These are phyloP conservation scores for Hibiscus mutabilis DNA, from an alignment of 345 rosid genomes.

Conservation along the genomic window DNA sequence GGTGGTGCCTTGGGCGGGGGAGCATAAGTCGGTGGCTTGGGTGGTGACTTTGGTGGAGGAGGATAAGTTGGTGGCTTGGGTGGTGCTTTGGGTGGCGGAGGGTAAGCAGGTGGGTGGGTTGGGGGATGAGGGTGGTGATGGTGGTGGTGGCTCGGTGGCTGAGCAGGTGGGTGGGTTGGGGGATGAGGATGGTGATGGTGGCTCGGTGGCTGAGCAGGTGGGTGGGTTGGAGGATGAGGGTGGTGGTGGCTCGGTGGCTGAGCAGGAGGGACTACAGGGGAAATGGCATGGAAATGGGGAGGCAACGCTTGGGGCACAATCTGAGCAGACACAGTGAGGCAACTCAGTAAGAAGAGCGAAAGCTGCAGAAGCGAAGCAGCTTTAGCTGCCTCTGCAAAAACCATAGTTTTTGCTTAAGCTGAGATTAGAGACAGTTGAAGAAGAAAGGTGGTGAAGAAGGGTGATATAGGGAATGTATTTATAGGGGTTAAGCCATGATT, in stretches of 20 bases:
- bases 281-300: slow-evolving; percentile 19
- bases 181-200: background rate
- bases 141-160: background rate
- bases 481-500: slow-evolving; percentile 28
- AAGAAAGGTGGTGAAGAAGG: background rate
- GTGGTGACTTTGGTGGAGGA: background rate
- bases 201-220: slow-evolving; percentile 23
- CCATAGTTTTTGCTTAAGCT: slow-evolving; percentile 22
- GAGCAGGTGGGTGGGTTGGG: too few relatives aligned
- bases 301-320: slow-evolving; percentile 18
- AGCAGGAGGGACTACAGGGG: slow-evolving; percentile 23
- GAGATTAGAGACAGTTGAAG: background rate
- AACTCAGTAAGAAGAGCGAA: slow-evolving; percentile 28
- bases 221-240: slow-evolving; percentile 14
- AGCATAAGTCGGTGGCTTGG: slow-evolving; percentile 11
- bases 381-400: slow-evolving; percentile 21
- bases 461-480: slow-evolving; percentile 10
- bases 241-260: slow-evolving; percentile 22
- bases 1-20: slow-evolving; percentile 28
- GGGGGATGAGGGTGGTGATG: background rate
- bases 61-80: background rate
- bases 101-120: background rate
- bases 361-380: slow-evolving; percentile 22
- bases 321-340: slow-evolving; percentile 32
- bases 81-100: background rate